These are phyloP conservation scores for Populus trichocarpa DNA, from an alignment of 441 rosid genomes.

Conservation along the genomic window DNA sequence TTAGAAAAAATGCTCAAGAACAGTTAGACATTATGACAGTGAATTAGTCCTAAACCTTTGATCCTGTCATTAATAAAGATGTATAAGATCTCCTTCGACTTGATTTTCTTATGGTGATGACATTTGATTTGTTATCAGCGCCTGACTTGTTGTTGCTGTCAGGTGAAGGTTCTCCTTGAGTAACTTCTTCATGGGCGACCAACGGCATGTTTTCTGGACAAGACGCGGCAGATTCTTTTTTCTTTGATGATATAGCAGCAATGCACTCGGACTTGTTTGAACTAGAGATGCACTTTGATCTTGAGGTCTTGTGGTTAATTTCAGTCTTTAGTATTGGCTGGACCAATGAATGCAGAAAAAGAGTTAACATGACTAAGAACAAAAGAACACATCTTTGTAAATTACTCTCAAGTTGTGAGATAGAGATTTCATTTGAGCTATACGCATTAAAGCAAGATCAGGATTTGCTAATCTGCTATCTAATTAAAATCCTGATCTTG, in stretches of 20 bases:
- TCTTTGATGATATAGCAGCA: slow-evolving; percentile 33
- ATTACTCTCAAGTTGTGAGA: neutral
- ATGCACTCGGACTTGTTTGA: slow-evolving; percentile 29
- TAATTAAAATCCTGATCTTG: no score
- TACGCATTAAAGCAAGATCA: neutral
- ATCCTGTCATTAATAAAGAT: slow-evolving; percentile 59
- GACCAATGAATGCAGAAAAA: slow-evolving; percentile 23
- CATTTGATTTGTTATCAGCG: slow-evolving; percentile 24
- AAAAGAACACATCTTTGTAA: neutral
- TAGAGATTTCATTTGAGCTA: neutral
- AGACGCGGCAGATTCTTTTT: slow-evolving; percentile 28
- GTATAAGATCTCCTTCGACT: slow-evolving; percentile 87
- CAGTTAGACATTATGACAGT: slow-evolving; percentile 4
- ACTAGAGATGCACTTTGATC: slow-evolving; percentile 32
- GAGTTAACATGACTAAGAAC: slow-evolving; percentile 11
- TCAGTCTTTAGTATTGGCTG: slow-evolving; percentile 50
- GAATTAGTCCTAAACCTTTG: slow-evolving; percentile 47
- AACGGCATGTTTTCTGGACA: slow-evolving; percentile 32
- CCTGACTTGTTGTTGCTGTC: slow-evolving; percentile 27
- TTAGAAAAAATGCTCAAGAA: slow-evolving; percentile 14
- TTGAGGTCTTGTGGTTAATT: slow-evolving; percentile 30
- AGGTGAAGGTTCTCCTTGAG: slow-evolving; percentile 29
- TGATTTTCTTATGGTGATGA: slow-evolving; percentile 44
- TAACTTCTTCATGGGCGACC: slow-evolving; percentile 40
- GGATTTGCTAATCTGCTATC: neutral